A percentile compares a stretch with the other conserved stretches of the same genome.
These are phyloP conservation scores for Talaromyces nanjingensis DNA, from an alignment of 495 filamentous ascomycete genomes.

Conservation along the genomic window DNA sequence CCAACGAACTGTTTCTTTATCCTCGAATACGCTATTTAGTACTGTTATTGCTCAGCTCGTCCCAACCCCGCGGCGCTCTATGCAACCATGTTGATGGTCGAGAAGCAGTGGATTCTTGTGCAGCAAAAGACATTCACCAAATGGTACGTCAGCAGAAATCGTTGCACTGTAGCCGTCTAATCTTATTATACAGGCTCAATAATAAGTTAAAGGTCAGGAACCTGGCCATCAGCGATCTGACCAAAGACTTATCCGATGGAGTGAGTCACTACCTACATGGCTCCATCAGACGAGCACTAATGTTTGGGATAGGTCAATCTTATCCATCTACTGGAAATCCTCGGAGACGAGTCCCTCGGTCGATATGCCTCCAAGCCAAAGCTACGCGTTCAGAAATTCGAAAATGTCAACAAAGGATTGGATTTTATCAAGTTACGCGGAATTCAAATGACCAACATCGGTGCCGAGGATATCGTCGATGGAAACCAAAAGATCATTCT, in stretches of 20 bases:
- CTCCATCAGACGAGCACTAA: background rate
- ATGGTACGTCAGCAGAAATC: constrained; percentile 51
- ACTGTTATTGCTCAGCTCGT: background rate
- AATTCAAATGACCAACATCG: constrained; percentile 97
- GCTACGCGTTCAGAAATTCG: constrained; percentile 92
- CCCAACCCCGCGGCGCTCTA: background rate
- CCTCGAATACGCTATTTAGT: background rate
- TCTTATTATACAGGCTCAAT: constrained; percentile 65
- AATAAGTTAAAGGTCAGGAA: constrained; percentile 77
- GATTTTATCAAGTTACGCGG: constrained; percentile 85
- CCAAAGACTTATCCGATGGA: constrained; percentile 85
- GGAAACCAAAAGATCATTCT: constrained; percentile 97
- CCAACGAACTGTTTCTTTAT: background rate
- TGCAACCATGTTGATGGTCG: constrained; percentile 52
- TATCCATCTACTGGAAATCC: constrained; percentile 93
- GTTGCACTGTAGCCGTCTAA: background rate
- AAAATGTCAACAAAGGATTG: constrained; percentile 94
- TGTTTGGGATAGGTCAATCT: constrained; percentile 61
- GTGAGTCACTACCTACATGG: constrained; percentile 45
- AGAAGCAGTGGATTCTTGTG: constrained; percentile 92
- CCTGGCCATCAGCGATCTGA: constrained; percentile 72
- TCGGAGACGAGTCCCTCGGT: constrained; percentile 87
- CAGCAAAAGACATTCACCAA: constrained; percentile 99
- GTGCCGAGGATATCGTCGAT: constrained; percentile 96
- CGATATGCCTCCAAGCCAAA: constrained; percentile 94